Base-by-base conservation (phyloP, 805 yeast genomes). In the Saccharomyces eubayanus region DNA sequence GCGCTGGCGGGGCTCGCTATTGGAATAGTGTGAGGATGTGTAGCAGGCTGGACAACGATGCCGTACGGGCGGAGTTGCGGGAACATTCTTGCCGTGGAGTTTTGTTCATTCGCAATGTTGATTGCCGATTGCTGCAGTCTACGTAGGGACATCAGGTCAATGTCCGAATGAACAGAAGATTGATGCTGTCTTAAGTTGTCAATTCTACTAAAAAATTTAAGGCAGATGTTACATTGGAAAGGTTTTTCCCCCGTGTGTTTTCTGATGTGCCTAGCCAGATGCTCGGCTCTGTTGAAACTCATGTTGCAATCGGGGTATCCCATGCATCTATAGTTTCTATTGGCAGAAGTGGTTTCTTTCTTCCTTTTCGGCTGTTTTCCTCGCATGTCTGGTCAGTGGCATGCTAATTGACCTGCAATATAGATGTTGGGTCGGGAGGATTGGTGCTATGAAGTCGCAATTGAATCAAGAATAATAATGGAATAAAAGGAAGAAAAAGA, bases 211-310 rank as follows among this genome's bases (percentile, higher is more conserved):
- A 90, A 90, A 65, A 82, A 79, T 64, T 90, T 83, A 31, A 83
- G 75, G 67, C 96, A 88, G 67, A 85, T 86, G 49, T 85, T 85
- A 69, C 97, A 90, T 52, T 87, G 82, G 68, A 89, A 90, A 2
- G 97, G 97, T 54, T 96, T 76, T 68, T 90, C 97, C 46, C 97
- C 97, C 0, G 97, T 91, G 68, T 90, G 97, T 63, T 90, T 91
- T 55, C 97, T 74, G 52, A 91, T 85, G 72, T 90, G 97, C 55
- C 97, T 77, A 1, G 96, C 96, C 60, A 90, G 77, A 70, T 91
- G 97, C 67, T 91, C 97, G 8, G 94, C 85, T 50, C 97, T 76
- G 2, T 96, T 87, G 70, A 90, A 90, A 6, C 91, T 79, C 96
- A 91, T 90, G 53, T 74, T 75, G 70, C 97, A 90, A 59, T 85